Base-by-base conservation (phyloP, 768 basidiomycete species). In the Sporobolomyces phaffii region DNA sequence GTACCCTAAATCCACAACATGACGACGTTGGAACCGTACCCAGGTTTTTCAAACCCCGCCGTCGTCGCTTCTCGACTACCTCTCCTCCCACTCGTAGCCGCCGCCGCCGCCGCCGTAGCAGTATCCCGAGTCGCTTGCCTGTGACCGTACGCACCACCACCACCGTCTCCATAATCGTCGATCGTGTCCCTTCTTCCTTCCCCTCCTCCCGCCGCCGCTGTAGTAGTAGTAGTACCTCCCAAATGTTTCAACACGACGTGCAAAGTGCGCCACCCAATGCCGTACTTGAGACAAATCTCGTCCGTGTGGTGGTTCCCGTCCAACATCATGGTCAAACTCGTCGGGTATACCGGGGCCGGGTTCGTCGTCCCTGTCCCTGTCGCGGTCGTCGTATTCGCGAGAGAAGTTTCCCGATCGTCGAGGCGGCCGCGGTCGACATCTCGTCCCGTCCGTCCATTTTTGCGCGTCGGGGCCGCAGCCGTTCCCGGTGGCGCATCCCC, bases 231-330 rank as follows among this genome's bases (percentile, higher is more conserved):
- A n/a, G n/a, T n/a, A 7, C 52, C 65, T 5, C 66, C 67, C 15
- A 72, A 11, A 20, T 60, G n/a, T 45, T 54, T 31, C 65, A 72
- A 29, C 10, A 68, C 70, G 62, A 81, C 82, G 76, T 89, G 86
- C 59, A 98, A 79, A 52, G 86, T 78, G 15, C 85, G 85, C 92
- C 91, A 93, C 0, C 88, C 86, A 36, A 86, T 85, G 69, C 89
- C 86, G 73, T 93, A 94, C 67, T 77, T 82, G 29, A 88, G 85
- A 50, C 88, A 87, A 48, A 98, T 78, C 78, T 97, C 93, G 75
- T 98, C 94, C 2, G 90, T 87, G 77, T 92, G 88, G 76, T 91
- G 92, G 62, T 86, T 88, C 13, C 94, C 96, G 74, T 98, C 87
- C 17, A 98, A 80, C 64, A 90, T 76, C 3, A 80, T 68, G 31